Base-by-base conservation (phyloP, 495 filamentous ascomycete species). In the Jackrogersella multiformis region DNA sequence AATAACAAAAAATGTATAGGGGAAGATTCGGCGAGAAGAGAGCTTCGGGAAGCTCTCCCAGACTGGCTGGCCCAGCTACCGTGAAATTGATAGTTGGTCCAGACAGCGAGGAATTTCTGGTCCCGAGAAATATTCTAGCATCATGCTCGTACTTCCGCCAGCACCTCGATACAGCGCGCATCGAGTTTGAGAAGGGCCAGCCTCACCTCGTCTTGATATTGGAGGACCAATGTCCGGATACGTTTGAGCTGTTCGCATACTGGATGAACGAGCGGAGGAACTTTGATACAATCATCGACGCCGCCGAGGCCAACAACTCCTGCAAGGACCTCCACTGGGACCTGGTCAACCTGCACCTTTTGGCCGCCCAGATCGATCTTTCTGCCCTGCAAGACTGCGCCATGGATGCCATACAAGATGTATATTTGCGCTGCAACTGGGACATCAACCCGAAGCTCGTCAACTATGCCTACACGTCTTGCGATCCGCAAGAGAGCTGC, bases 381-480 rank as follows among this genome's bases (percentile, higher is more conserved):
- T 72, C 78, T 13, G 71, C 69, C 0, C 69, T 82, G 23, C 81
- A 84, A 52, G 80, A 84, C 62, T 69, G 72, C 12, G 77, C 81
- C 34, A 80, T 82, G 76, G 80, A 84, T 55, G 78, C 78, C 15
- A 69, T 84, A 5, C 81, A 84, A 53, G 81, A 84, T 57, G 69
- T 82, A 20, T 82, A 82, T 49, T 76, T 84, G 30, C 78, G 77
- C n/a, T 75, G 77, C 57, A 80, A 82, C 67, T 81, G 81, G 76
- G 79, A 81, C 57, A 79, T 82, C 55, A 78, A 75, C 5, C 78
- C 79, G 5, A 71, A 72, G 21, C 77, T 84, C 21, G 67, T 82
- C 46, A 59, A 68, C 55, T 82, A 77, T 55, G 73, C 82, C 8
- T 84, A 82, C 69, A 76, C 71, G 28, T 73, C 77, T 46, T 81